Percentiles rank a stretch among this genome's conserved stretches.
These are phyloP conservation scores for Datura wrightii DNA, from an alignment of 257 asterid genomes.

Conservation along the genomic window DNA sequence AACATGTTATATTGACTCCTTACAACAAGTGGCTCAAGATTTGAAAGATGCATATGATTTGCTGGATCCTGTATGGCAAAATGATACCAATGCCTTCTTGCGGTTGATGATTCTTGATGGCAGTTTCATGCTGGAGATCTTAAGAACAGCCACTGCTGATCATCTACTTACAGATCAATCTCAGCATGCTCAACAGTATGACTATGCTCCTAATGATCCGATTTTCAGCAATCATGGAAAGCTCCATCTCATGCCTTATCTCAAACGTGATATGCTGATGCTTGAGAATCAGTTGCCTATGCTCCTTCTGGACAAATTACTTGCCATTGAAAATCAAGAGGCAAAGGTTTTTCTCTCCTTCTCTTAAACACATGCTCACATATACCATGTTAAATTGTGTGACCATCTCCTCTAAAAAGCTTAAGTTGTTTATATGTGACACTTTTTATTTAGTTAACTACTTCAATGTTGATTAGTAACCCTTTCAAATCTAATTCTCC, in stretches of 20 bases:
- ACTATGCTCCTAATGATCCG: conserved; percentile 35
- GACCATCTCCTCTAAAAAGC: background rate
- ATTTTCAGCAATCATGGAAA: conserved; percentile 36
- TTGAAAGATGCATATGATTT: conserved; percentile 52
- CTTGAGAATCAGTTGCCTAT: conserved; percentile 39
- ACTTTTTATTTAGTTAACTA: background rate
- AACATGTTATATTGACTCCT: conserved; percentile 27
- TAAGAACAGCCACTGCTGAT: conserved; percentile 17
- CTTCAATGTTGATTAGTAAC: background rate
- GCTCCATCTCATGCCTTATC: conserved; percentile 33
- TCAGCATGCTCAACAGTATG: conserved; percentile 14
- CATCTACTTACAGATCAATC: conserved; percentile 19
- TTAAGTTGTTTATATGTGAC: background rate
- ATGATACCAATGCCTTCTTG: conserved; percentile 15
- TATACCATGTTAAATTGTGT: background rate
- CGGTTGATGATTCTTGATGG: conserved; percentile 38
- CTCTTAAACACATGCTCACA: background rate
- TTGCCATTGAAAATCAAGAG: conserved; percentile 6
- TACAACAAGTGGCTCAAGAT: conserved; percentile 36
- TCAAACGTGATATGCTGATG: conserved; percentile 37
- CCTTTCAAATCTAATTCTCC: background rate
- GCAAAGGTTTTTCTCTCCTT: conserved; percentile 24
- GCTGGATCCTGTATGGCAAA: conserved; percentile 17
- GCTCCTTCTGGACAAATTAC: conserved; percentile 31
- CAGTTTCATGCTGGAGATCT: conserved; percentile 35